phyloP scores from a whole-genome alignment of 2,329 filamentous ascomycete genomes.

The Eutypella sp. region DNA sequence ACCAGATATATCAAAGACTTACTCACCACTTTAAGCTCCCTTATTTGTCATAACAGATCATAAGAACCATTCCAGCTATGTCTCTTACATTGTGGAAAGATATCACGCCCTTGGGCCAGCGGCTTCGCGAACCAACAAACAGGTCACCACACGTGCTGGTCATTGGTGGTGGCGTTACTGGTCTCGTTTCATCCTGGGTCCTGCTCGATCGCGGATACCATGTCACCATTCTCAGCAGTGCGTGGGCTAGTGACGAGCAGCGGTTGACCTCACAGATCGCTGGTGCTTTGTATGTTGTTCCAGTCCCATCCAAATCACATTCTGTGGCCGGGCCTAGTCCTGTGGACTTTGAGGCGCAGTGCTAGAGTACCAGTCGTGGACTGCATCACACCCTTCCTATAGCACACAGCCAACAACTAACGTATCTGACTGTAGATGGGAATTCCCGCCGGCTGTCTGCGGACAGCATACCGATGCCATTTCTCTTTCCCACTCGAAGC shows the following conservation, averaged over 20 bases:
- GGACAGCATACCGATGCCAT: slow-evolving; percentile 37
- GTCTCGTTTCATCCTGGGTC: slow-evolving; percentile 33
- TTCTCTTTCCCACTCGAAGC: slow-evolving; percentile 34
- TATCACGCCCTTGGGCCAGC: slow-evolving; percentile 23
- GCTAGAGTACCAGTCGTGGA: too few relatives aligned
- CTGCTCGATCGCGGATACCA: slow-evolving; percentile 39
- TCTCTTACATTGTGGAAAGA: slow-evolving; percentile 27
- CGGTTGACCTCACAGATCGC: slow-evolving; percentile 42
- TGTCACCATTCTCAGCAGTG: slow-evolving; percentile 38
- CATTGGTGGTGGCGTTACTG: slow-evolving; percentile 27
- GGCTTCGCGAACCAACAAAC: slow-evolving; percentile 20
- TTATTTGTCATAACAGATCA: neutral
- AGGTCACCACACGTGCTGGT: slow-evolving; percentile 25
- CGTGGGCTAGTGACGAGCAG: slow-evolving; percentile 33
- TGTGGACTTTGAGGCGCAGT: too few relatives aligned
- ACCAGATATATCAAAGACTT: neutral
- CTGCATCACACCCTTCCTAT: too few relatives aligned
- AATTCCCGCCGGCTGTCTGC: slow-evolving; percentile 40
- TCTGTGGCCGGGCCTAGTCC: too few relatives aligned
- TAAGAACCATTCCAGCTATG: slow-evolving; percentile 15
- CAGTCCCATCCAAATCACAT: too few relatives aligned
- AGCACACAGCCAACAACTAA: too few relatives aligned
- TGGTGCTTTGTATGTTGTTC: slow-evolving; percentile 28
- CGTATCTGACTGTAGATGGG: slow-evolving; percentile 26
- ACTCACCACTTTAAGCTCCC: neutral